These are phyloP conservation scores for Talaromyces atroroseus DNA, from an alignment of 2,329 filamentous ascomycete species.

Conservation along the genomic window DNA sequence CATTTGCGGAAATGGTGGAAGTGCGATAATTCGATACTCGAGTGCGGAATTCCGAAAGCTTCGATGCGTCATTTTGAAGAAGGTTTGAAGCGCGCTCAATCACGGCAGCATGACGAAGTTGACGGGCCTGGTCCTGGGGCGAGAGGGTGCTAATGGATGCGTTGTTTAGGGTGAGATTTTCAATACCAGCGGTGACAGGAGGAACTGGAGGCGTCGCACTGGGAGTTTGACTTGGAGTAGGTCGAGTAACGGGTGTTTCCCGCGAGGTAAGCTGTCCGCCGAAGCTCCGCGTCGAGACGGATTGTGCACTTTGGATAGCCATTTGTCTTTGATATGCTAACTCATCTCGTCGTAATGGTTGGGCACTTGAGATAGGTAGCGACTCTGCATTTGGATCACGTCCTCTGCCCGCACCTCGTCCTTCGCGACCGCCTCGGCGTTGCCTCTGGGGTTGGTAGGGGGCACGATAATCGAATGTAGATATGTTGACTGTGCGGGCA, in stretches of 20 bases:
- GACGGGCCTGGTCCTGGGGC: slow-evolving; percentile 74
- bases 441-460: slow-evolving; percentile 59
- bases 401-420: slow-evolving; percentile 59
- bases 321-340: slow-evolving; percentile 87
- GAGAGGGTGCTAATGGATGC: slow-evolving; percentile 43
- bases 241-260: slow-evolving; percentile 41
- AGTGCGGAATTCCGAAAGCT: slow-evolving; percentile 70
- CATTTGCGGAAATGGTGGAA: slow-evolving; percentile 62
- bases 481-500: slow-evolving; percentile 78
- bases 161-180: slow-evolving; percentile 47
- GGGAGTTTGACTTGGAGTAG: slow-evolving; percentile 23
- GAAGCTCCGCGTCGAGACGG: slow-evolving; percentile 72
- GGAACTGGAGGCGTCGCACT: slow-evolving; percentile 20
- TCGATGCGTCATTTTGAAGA: slow-evolving; percentile 68
- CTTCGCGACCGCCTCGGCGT: slow-evolving; percentile 30
- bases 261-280: slow-evolving; percentile 70
- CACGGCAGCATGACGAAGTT: slow-evolving; percentile 74
- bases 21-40: slow-evolving; percentile 74
- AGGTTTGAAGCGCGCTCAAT: slow-evolving; percentile 79
- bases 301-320: slow-evolving; percentile 83
- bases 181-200: slow-evolving; percentile 37
- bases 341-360: slow-evolving; percentile 77
- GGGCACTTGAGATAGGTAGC: slow-evolving; percentile 68
- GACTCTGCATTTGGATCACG: slow-evolving; percentile 83
- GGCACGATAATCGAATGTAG: slow-evolving; percentile 72